phyloP scores from a whole-genome alignment of 2,329 filamentous ascomycete genomes.

The Fusarium albidum region DNA sequence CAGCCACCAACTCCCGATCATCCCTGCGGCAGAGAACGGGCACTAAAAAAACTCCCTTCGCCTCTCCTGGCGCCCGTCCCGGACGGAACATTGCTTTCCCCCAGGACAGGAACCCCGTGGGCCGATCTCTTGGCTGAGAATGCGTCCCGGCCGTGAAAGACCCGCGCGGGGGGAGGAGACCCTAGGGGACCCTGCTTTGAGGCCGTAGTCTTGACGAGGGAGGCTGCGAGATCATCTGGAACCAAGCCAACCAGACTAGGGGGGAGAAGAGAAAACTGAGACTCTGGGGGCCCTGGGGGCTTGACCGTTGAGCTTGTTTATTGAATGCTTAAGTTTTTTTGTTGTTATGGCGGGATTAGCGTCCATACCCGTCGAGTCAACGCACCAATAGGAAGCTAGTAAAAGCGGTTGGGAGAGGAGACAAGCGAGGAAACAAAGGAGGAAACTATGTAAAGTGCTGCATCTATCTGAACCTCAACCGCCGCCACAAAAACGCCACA shows the following conservation, averaged over 20 bases:
- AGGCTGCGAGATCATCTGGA: conserved; percentile 34
- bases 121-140: conserved; percentile 26
- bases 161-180: conserved; percentile 15
- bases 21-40: conserved; percentile 13
- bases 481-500: too few relatives aligned
- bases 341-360: too few relatives aligned
- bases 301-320: too few relatives aligned
- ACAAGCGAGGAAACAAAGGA: too few relatives aligned
- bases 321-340: too few relatives aligned
- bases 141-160: not conserved
- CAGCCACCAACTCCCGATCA: conserved; percentile 12
- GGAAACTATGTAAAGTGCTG: too few relatives aligned
- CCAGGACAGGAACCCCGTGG: conserved; percentile 23
- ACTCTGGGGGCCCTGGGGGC: too few relatives aligned
- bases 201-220: not conserved
- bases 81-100: conserved; percentile 4
- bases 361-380: too few relatives aligned
- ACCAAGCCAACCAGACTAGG: conserved; percentile 15
- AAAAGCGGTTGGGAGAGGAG: too few relatives aligned
- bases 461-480: too few relatives aligned
- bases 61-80: conserved; percentile 2
- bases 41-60: conserved; percentile 17
- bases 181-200: too few relatives aligned
- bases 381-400: too few relatives aligned
- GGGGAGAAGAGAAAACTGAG: conserved; percentile 12